Conservation (phyloP, 768 basidiomycete genomes). For the Kwoniella europaea region DNA sequence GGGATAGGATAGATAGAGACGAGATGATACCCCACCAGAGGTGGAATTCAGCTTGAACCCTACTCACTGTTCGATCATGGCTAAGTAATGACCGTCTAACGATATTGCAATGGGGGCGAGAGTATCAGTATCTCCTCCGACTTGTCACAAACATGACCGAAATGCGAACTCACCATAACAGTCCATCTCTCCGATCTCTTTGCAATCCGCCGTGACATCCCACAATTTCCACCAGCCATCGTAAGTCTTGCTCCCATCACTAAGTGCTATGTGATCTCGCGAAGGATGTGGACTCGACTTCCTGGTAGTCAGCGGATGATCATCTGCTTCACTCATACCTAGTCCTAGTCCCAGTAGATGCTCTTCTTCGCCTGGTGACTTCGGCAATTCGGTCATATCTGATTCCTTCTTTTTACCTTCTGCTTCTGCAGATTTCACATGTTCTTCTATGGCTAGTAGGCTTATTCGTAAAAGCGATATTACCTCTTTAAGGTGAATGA, state of each 20-base stretch:
- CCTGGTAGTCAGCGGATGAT: not conserved
- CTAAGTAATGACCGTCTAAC: constrained; percentile 42
- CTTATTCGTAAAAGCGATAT: not conserved
- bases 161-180: constrained; percentile 41
- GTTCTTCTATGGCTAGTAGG: not conserved
- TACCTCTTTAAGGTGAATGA: constrained; percentile 12
- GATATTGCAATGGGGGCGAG: not conserved
- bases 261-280: not conserved
- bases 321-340: not conserved
- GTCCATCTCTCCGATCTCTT: constrained; percentile 50
- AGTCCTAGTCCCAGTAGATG: not conserved
- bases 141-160: no score
- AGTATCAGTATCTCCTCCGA: not conserved
- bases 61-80: constrained; percentile 50
- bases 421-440: not conserved
- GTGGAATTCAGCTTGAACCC: not conserved
- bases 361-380: constrained; percentile 2
- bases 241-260: constrained; percentile 3
- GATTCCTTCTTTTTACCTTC: not conserved
- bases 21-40: not conserved
- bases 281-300: not conserved
- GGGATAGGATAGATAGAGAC: not conserved
- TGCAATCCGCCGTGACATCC: constrained; percentile 43
- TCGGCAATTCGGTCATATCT: not conserved
- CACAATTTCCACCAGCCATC: constrained; percentile 44